Evolutionary conservation across 495 filamentous ascomycete genomes (phyloP), one percentile per base, ranked within the genome.

Genomic region (Podospora sp.): DNA sequence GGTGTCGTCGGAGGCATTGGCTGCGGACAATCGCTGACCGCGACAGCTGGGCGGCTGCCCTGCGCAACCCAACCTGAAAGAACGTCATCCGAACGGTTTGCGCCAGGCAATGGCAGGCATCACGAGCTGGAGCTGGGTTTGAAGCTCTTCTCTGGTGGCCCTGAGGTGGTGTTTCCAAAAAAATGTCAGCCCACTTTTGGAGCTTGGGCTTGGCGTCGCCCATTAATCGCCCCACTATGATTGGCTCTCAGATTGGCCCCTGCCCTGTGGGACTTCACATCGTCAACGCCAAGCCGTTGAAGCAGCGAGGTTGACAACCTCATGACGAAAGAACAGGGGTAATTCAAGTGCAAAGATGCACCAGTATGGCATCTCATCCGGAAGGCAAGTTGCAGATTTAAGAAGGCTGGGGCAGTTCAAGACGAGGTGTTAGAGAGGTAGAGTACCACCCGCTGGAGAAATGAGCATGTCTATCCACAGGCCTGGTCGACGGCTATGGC

Each of bases 21-120:
- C 84, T 83, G 76, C 89, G 89, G 66, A 85, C 80, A 67, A 90
- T 87, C 58, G 87, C 81, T 52, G 85, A 80, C 25, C 80, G 76
- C 3, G 86, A 78, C 16, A 91, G 72, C 63, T 83, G 83, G 11
- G 85, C 79, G 60, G 82, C 82, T 46, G 80, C 83, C 67, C 79
- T 77, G 52, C 85, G 81, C 58, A 89, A 72, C 35, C 81, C 79
- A 27, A 83, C 82, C 51, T 85, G 78, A 11, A 85, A 65, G 62
- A 80, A 76, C 50, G 76, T 77, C 84, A 86, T 86, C 68, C 56
- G 65, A 63, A 24, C 59, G 53, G 52, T 20, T 51, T 25, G 46
- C 53, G 62, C 52, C 63, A 63, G 58, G 40, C 52, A 60, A 66
- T 71, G 72, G 68, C 67, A 49, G 11, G 9, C 40, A 46, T 46